Base-by-base conservation (phyloP, 345 rosid species). In the Geranium rotundifolium region DNA sequence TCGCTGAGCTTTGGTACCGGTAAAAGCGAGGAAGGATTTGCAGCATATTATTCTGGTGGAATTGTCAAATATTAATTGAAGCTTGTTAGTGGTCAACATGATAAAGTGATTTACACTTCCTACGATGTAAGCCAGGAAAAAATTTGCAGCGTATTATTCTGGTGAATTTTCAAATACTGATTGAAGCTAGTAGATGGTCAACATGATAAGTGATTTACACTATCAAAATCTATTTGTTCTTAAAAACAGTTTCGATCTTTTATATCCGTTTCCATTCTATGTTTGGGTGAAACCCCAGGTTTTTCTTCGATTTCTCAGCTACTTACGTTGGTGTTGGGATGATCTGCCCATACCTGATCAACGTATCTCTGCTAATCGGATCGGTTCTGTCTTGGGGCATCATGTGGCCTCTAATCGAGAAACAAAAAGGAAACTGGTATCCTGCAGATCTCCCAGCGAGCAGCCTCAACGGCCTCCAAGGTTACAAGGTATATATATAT, bases 361-460 rank as follows among this genome's bases (percentile, higher is more conserved):
- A 70, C 17, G 37, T 70, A 39, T 70, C 73, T 0, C 61, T 65
- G 57, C 73, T 65, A 18, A 60, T 70, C 0, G 69, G 73, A 56
- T 68, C 61, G 16, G 59, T 70, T 50, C 73, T 70, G 8, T 70
- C 73, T 18, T 70, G 73, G 73, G 73, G 73, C 23, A 37, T 70
- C 30, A 54, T 70, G 69, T 70, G 69, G 73, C 73, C 73, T 1
- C 69, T 70, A 1, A 70, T 70, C n/a, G 73, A 70, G 39, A 70
- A 55, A 7, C 60, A 2, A 54, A 60, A 57, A 57, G 73, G 73
- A 10, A 46, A 70, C 37, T 64, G 69, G 69, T 65, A 64, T 56
- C 20, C 57, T 13, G 69, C 41, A n/a, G 65, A 64, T 17, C 5
- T 9, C 18, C 54, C 37, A 37, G 29, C 37, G 37, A 54, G 61